phyloP scores from a whole-genome alignment of 495 filamentous ascomycete species.

The Cercophora scortea region DNA sequence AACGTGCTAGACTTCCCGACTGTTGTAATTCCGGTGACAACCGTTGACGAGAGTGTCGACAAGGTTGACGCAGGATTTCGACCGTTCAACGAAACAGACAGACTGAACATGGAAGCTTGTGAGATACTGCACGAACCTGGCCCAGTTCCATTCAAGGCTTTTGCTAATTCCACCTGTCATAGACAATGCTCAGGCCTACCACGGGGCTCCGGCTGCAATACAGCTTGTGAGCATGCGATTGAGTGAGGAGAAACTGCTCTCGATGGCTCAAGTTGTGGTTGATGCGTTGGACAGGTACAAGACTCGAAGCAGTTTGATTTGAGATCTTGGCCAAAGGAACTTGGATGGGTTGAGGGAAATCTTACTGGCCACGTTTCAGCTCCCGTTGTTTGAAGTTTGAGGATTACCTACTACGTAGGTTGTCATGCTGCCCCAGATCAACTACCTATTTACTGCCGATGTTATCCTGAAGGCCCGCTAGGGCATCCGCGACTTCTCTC shows the following conservation, averaged over 20 bases:
- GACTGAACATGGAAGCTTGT: constrained; percentile 6
- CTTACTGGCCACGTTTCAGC: too few species aligned
- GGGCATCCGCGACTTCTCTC: neutral
- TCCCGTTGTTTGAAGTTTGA: too few species aligned
- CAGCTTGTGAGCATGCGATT: constrained; percentile 27
- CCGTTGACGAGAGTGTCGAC: constrained; percentile 28
- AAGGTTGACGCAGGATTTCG: neutral
- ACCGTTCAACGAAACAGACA: constrained; percentile 3
- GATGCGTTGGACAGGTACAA: constrained; percentile 1
- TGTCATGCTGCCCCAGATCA: too few species aligned
- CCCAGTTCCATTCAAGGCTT: neutral
- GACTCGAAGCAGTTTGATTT: neutral
- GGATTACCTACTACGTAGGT: too few species aligned
- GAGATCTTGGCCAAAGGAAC: too few species aligned
- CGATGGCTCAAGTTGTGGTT: constrained; percentile 17
- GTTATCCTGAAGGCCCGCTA: too few species aligned
- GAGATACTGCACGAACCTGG: neutral
- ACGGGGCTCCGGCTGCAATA: constrained; percentile 28
- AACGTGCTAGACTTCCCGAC: constrained; percentile 36
- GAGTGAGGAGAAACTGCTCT: constrained; percentile 26
- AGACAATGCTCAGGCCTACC: constrained; percentile 28
- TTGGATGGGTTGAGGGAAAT: too few species aligned
- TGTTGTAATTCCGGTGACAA: constrained; percentile 34
- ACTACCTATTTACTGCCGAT: too few species aligned
- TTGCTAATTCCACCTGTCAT: neutral